Evolutionary conservation across 257 asterid genomes (phyloP).

Genomic region (Nemophila menziesii): DNA sequence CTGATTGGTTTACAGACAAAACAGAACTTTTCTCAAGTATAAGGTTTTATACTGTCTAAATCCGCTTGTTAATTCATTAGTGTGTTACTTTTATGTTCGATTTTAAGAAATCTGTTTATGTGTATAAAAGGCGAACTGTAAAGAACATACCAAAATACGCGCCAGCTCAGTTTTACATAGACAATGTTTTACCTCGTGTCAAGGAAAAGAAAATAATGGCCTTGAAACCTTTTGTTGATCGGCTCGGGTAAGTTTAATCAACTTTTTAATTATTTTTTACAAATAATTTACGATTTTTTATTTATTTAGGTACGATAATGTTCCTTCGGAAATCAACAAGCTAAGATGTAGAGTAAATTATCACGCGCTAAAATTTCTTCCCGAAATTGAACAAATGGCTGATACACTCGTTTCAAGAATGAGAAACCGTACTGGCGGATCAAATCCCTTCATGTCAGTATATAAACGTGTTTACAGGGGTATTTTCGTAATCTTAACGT

Average conservation of each 20-base stretch:
- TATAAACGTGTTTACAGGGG: slow-evolving; percentile 2
- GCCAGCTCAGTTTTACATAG: slow-evolving; percentile 92
- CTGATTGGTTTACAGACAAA: slow-evolving; percentile 98
- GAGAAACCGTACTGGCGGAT: slow-evolving; percentile 80
- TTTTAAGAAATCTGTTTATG: not conserved
- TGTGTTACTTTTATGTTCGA: not conserved
- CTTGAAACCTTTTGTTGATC: slow-evolving; percentile 93
- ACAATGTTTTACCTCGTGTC: slow-evolving; percentile 88
- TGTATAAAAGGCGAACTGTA: slow-evolving; percentile 68
- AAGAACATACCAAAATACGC: slow-evolving; percentile 98
- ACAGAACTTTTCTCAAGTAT: slow-evolving; percentile 87
- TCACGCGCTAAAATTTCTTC: slow-evolving; percentile 95
- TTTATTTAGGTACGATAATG: slow-evolving; percentile 75
- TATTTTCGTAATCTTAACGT: not conserved
- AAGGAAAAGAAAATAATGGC: slow-evolving; percentile 97
- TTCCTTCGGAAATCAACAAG: slow-evolving; percentile 92
- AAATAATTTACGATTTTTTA: slow-evolving; percentile 7
- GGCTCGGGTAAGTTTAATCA: slow-evolving; percentile 71
- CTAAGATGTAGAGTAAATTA: slow-evolving; percentile 96
- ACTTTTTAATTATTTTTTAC: slow-evolving; percentile 1
- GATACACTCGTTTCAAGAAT: slow-evolving; percentile 87
- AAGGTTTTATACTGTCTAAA: slow-evolving; percentile 32
- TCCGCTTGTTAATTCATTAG: slow-evolving; percentile 2
- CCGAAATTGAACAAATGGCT: slow-evolving; percentile 92
- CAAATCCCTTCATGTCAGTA: slow-evolving; percentile 91